These are phyloP conservation scores for Xylariaceae sp. DNA, from an alignment of 2,329 filamentous ascomycete genomes.

Conservation along the genomic window DNA sequence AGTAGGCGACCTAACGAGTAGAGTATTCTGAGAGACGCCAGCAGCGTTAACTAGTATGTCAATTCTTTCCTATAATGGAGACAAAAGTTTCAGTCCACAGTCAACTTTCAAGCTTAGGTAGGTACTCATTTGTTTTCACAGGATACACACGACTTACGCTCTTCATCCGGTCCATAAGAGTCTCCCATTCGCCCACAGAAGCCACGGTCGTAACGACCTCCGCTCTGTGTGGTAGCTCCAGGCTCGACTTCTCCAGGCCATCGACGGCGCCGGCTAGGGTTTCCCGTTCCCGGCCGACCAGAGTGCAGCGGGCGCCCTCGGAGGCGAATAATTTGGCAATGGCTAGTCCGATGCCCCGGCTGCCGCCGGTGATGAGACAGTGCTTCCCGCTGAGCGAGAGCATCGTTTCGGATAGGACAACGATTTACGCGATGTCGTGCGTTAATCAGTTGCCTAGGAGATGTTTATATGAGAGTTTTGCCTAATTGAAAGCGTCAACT, in stretches of 20 bases:
- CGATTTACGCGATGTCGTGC: neutral
- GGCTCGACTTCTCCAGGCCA: constrained; percentile 22
- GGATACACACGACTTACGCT: constrained; percentile 1
- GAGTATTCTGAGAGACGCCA: constrained; percentile 60
- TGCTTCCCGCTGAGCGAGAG: constrained; percentile 42
- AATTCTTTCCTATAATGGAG: constrained; percentile 17
- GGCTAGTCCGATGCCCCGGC: constrained; percentile 63
- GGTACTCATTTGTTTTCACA: too few species aligned
- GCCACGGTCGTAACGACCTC: constrained; percentile 27
- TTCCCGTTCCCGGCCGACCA: constrained; percentile 53
- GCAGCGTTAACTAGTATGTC: constrained; percentile 75
- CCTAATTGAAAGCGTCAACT: too few species aligned
- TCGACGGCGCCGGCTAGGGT: constrained; percentile 40
- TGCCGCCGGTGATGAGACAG: constrained; percentile 63
- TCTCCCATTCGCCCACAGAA: constrained; percentile 14
- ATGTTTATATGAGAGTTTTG: too few species aligned
- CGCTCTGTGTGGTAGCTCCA: constrained; percentile 9
- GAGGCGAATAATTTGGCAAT: constrained; percentile 62
- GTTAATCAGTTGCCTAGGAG: neutral
- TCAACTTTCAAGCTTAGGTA: too few species aligned
- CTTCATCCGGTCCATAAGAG: neutral
- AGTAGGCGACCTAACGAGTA: constrained; percentile 53
- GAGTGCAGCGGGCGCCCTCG: constrained; percentile 54
- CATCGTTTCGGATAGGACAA: constrained; percentile 2
- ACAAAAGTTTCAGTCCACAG: neutral